phyloP scores from a whole-genome alignment of 495 filamentous ascomycete species.

The Penicillium riverlandense region DNA sequence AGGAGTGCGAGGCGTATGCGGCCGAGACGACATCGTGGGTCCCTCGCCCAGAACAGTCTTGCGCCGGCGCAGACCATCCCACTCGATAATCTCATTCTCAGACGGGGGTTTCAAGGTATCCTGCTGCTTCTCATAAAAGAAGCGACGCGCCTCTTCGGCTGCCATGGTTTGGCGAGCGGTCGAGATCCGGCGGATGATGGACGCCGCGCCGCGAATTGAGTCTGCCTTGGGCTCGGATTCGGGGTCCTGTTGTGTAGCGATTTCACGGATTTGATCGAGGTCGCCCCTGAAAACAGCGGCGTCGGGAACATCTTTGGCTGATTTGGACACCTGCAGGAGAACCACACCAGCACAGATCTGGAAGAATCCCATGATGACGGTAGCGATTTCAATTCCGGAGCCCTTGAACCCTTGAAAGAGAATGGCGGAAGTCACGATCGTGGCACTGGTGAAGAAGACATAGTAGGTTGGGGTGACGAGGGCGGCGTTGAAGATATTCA shows the following conservation, averaged over 20 bases:
- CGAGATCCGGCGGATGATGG: constrained; percentile 81
- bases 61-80: constrained; percentile 85
- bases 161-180: constrained; percentile 70
- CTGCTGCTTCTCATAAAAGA: constrained; percentile 66
- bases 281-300: constrained; percentile 89
- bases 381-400: constrained; percentile 68
- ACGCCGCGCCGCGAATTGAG: constrained; percentile 86
- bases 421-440: constrained; percentile 87
- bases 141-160: constrained; percentile 67
- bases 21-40: constrained; percentile 24
- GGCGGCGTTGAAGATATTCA: constrained; percentile 95
- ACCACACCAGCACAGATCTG: constrained; percentile 95
- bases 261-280: constrained; percentile 88
- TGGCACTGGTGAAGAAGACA: constrained; percentile 92
- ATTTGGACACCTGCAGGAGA: constrained; percentile 95
- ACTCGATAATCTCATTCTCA: constrained; percentile 77
- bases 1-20: constrained; percentile 21
- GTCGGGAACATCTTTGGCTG: constrained; percentile 94
- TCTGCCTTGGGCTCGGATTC: constrained; percentile 95
- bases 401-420: constrained; percentile 95
- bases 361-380: constrained; percentile 88
- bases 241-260: constrained; percentile 88
- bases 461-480: constrained; percentile 98
- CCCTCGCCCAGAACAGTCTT: constrained; percentile 59
- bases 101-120: constrained; percentile 67